phyloP scores from a whole-genome alignment of 2,329 filamentous ascomycete species.

The Aurifilum marmelostoma region DNA sequence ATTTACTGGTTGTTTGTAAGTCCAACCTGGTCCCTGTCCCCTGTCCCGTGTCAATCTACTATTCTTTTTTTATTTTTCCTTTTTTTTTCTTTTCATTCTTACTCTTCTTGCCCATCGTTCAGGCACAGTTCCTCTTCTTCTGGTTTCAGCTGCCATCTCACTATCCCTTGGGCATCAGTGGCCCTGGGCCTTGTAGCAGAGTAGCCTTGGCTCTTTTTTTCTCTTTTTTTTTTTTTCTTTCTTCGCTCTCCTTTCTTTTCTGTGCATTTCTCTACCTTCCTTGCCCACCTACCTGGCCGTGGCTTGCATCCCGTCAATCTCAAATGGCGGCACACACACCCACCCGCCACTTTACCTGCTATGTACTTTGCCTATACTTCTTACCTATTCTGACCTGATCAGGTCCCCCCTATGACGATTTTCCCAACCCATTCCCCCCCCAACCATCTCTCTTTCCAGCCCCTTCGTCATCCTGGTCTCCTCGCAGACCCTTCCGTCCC shows the following conservation, averaged over 20 bases:
- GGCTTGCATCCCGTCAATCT: conserved; percentile 19
- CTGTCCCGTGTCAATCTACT: conserved; percentile 24
- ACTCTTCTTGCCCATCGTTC: neutral
- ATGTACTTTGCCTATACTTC: neutral
- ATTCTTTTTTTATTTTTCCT: conserved; percentile 17
- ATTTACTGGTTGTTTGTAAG: conserved; percentile 15
- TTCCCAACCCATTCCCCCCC: neutral
- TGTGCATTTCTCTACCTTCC: neutral
- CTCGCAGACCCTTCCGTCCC: neutral
- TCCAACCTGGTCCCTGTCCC: conserved; percentile 28
- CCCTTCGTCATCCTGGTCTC: neutral
- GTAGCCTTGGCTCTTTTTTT: neutral
- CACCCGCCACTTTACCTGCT: neutral
- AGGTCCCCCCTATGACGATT: neutral
- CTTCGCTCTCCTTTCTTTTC: neutral
- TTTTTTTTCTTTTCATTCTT: conserved; percentile 15
- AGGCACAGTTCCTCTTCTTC: conserved; percentile 2
- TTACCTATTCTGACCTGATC: neutral
- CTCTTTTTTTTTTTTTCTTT: neutral
- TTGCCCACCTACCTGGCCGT: conserved; percentile 8
- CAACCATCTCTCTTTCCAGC: neutral
- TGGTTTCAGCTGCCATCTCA: conserved; percentile 13
- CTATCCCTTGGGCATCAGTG: conserved; percentile 14
- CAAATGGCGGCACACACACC: conserved; percentile 1
- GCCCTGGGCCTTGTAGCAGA: neutral